A percentile compares a stretch with the other conserved stretches of the same genome.
These are phyloP conservation scores for Rosa multiflora DNA, from an alignment of 306 rosid genomes.

Conservation along the genomic window DNA sequence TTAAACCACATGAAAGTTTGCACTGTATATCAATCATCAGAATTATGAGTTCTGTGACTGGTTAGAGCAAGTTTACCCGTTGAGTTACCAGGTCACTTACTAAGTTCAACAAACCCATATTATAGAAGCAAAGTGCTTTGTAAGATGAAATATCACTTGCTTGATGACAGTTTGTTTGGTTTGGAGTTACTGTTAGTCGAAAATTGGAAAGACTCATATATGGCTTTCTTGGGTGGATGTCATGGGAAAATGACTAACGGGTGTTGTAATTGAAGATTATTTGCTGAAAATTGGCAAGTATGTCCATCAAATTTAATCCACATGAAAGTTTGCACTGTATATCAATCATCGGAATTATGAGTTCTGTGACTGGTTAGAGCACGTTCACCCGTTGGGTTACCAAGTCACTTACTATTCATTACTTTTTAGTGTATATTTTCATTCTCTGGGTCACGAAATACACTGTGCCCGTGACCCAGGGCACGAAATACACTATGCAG, in stretches of 20 bases:
- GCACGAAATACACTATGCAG: no score
- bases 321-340: neutral
- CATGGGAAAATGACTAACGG: neutral
- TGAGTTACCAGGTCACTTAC: no score
- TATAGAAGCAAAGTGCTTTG: neutral
- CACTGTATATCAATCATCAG: no score
- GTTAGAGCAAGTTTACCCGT: neutral
- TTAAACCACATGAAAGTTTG: neutral
- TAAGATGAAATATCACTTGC: neutral
- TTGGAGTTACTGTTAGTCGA: neutral
- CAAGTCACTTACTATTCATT: no score
- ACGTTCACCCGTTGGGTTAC: no score
- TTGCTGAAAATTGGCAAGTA: neutral
- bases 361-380: neutral
- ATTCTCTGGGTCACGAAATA: no score
- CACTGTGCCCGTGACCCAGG: no score
- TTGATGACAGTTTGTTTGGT: neutral
- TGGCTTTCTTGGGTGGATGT: neutral
- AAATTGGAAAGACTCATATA: neutral
- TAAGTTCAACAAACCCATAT: neutral
- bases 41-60: neutral
- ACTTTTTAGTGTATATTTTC: no score
- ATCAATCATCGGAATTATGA: no score
- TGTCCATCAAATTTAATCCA: neutral
- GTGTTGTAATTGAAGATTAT: neutral